Base-by-base conservation (phyloP, 495 filamentous ascomycete genomes). In the Copromyces sp. region DNA sequence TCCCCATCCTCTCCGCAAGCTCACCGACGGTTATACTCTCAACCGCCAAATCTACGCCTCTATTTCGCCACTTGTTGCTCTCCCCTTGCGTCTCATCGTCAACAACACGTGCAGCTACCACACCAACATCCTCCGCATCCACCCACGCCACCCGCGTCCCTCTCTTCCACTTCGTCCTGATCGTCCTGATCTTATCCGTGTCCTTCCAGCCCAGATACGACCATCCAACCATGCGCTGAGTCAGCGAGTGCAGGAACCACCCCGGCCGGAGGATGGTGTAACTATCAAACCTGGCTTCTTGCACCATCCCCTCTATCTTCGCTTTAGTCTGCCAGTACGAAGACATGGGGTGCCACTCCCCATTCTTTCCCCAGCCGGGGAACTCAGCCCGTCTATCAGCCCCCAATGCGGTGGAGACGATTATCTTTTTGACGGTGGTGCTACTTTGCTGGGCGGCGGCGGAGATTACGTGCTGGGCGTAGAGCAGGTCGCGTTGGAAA, bases 251-350 rank as follows among this genome's bases (percentile, higher is more conserved):
- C 44, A 45, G 4, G 3, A 20, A 45, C 44, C 44, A 45, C 3
- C 7, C 17, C 8, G 17, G 17, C 17, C 44, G 20, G 6, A 45
- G 1, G 16, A 20, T 5, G 7, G 44, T 45, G 17, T 17, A 45
- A 7, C 44, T 45, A 17, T 45, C 44, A 17, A 45, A 45, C 44
- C 9, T 17, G 0, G 44, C 44, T 16, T 20, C 44, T 45, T 45
- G 9, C 0, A 45, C 44, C 7, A 45, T 6, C 8, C 0, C 0
- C 17, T 20, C 44, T 3, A 20, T 45, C 17, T 20, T 17, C 0
- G 0, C 17, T 4, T 45, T 45, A 1, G n/a, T 45, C 7, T 17
- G 6, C 44, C 44, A 45, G 44, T 45, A 20, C 8, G 17, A 20
- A 5, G 16, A n/a, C 44, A 45, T 45, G 44, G 44, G 44, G n/a